These are phyloP conservation scores for Boletus patriciae DNA, from an alignment of 768 basidiomycete genomes.

Conservation along the genomic window DNA sequence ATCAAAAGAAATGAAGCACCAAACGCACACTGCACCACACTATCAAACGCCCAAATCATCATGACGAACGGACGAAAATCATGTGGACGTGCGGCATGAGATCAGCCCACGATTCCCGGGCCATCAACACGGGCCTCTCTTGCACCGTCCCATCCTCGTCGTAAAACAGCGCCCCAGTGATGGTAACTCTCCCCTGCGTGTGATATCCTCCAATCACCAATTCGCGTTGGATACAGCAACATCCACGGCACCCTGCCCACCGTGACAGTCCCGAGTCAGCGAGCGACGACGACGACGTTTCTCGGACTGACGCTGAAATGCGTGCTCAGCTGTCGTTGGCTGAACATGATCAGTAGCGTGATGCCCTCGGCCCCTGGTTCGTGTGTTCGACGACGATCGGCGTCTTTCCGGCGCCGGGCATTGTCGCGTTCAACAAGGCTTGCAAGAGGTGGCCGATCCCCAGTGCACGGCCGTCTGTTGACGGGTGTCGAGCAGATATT, in stretches of 20 bases:
- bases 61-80: not conserved
- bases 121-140: not conserved
- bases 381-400: slow-evolving; percentile 7
- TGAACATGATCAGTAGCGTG: slow-evolving; percentile 10
- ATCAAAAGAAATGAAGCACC: too few species aligned
- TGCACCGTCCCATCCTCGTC: slow-evolving; percentile 3
- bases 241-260: not conserved
- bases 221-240: not conserved
- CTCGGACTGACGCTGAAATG: not conserved
- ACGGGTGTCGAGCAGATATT: slow-evolving; percentile 1
- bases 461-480: slow-evolving; percentile 1
- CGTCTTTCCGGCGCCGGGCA: not conserved
- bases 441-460: slow-evolving; percentile 51
- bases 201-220: not conserved
- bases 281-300: not conserved
- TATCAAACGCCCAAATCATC: not conserved
- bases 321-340: not conserved
- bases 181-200: not conserved
- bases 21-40: not conserved
- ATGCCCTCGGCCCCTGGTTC: slow-evolving; percentile 1
- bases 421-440: slow-evolving; percentile 41
- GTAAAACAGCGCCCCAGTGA: slow-evolving; percentile 11
- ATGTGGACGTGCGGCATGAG: slow-evolving; percentile 12
- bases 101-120: slow-evolving; percentile 8
- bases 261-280: not conserved